These are phyloP conservation scores for Wickerhamomyces alni DNA, from an alignment of 805 yeast genomes.

Conservation along the genomic window DNA sequence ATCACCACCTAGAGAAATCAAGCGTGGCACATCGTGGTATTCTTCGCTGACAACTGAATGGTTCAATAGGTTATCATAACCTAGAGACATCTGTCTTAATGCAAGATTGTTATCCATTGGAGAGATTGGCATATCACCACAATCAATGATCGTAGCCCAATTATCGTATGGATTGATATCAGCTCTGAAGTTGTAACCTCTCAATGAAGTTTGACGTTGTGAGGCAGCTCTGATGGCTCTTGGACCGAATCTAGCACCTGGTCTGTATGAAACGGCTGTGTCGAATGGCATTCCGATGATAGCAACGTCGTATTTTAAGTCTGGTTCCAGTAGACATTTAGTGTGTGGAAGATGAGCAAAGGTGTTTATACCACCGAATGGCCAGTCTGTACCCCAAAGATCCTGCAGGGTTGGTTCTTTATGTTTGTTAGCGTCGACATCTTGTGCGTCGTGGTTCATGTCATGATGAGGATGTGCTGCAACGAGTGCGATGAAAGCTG, in stretches of 20 bases:
- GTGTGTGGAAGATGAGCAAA: conserved; percentile 56
- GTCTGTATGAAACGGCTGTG: conserved; percentile 71
- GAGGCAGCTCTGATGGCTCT: conserved; percentile 62
- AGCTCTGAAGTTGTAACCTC: conserved; percentile 70
- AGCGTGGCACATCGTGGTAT: conserved; percentile 43
- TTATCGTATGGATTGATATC: conserved; percentile 51
- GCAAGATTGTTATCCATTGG: conserved; percentile 66
- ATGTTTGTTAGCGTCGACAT: neutral
- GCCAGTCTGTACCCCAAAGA: conserved; percentile 74
- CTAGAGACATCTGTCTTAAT: conserved; percentile 52
- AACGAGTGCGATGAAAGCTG: neutral
- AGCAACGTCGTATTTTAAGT: conserved; percentile 56
- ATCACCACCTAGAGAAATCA: conserved; percentile 77
- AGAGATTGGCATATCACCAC: conserved; percentile 64
- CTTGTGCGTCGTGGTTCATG: neutral
- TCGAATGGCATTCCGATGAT: conserved; percentile 79
- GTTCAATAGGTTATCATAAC: conserved; percentile 46
- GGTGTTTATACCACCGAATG: conserved; percentile 56
- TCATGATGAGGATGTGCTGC: neutral
- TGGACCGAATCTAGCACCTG: conserved; percentile 86
- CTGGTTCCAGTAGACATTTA: conserved; percentile 48
- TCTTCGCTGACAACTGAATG: conserved; percentile 14
- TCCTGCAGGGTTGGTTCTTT: conserved; percentile 41
- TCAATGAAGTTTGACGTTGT: conserved; percentile 58
- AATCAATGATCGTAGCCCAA: conserved; percentile 52